Evolutionary conservation across 352 stramenopile genomes (phyloP).

Genomic region (Globisporangium apiculatum): DNA sequence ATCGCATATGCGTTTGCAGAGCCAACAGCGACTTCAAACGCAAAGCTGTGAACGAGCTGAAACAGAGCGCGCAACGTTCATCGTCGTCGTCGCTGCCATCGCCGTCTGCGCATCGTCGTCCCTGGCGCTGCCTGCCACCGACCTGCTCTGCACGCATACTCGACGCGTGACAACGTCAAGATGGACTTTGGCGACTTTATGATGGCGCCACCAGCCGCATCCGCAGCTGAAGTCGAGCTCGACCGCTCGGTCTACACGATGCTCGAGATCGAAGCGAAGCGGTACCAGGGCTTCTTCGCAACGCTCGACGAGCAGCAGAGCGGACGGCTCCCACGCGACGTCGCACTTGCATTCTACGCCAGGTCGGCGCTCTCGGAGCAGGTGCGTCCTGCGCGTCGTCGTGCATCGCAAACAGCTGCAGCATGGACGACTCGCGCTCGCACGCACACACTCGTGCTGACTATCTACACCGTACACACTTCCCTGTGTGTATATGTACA

Average conservation of each 20-base stretch:
- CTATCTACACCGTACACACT: too few relatives aligned
- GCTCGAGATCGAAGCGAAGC: conserved; percentile 46
- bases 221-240: conserved; percentile 10
- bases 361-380: conserved; percentile 45
- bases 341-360: conserved; percentile 44
- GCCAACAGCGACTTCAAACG: too few relatives aligned
- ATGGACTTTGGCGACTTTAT: conserved; percentile 16
- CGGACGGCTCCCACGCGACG: conserved; percentile 15
- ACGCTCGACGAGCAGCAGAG: conserved; percentile 26
- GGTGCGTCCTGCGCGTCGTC: conserved; percentile 5
- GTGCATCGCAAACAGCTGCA: neutral
- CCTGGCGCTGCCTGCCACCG: too few relatives aligned
- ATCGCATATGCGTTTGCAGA: too few relatives aligned
- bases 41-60: too few relatives aligned
- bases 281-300: conserved; percentile 56
- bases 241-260: conserved; percentile 46
- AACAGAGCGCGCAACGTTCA: too few relatives aligned
- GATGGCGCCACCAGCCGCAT: conserved; percentile 2
- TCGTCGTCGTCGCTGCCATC: too few relatives aligned
- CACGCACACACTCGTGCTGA: neutral
- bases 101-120: too few relatives aligned
- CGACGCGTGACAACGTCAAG: neutral
- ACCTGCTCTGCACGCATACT: too few relatives aligned
- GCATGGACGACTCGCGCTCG: too few relatives aligned
- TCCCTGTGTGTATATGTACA: too few relatives aligned